These are phyloP conservation scores for Hymenoscyphus occultus DNA, from an alignment of 2,329 filamentous ascomycete species.

Conservation along the genomic window DNA sequence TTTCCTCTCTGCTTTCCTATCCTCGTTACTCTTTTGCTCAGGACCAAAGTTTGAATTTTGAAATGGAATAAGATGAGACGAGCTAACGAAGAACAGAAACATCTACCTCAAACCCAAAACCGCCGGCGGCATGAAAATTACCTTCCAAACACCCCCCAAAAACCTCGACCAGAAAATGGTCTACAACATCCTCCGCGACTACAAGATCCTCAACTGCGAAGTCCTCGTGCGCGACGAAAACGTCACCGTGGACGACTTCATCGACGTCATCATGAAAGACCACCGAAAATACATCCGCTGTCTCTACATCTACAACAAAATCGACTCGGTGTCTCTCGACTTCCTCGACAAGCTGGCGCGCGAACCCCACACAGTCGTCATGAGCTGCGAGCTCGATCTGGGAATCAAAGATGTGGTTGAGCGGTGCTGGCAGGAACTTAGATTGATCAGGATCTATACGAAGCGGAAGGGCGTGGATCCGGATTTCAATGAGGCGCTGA, in stretches of 20 bases:
- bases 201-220: slow-evolving; percentile 98
- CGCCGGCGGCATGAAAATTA: slow-evolving; percentile 98
- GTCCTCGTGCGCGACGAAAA: slow-evolving; percentile 93
- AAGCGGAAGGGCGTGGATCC: slow-evolving; percentile 93
- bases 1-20: neutral
- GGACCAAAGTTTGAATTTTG: neutral
- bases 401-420: slow-evolving; percentile 93
- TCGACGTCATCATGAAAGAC: slow-evolving; percentile 99
- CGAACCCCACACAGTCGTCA: slow-evolving; percentile 91
- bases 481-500: slow-evolving; percentile 85
- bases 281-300: slow-evolving; percentile 94
- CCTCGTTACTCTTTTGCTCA: neutral
- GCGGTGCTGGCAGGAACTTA: slow-evolving; percentile 89
- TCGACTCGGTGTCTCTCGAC: slow-evolving; percentile 90
- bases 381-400: slow-evolving; percentile 94
- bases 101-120: slow-evolving; percentile 97
- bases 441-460: slow-evolving; percentile 89
- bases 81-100: slow-evolving; percentile 55
- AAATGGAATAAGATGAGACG: neutral
- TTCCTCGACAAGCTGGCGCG: slow-evolving; percentile 89
- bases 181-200: slow-evolving; percentile 95
- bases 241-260: slow-evolving; percentile 95
- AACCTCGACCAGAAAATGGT: slow-evolving; percentile 96
- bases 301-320: slow-evolving; percentile 99
- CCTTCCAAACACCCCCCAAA: slow-evolving; percentile 86